Conservation (phyloP, 1,284 basidiomycete species). For the Boletus semigastroideus region DNA sequence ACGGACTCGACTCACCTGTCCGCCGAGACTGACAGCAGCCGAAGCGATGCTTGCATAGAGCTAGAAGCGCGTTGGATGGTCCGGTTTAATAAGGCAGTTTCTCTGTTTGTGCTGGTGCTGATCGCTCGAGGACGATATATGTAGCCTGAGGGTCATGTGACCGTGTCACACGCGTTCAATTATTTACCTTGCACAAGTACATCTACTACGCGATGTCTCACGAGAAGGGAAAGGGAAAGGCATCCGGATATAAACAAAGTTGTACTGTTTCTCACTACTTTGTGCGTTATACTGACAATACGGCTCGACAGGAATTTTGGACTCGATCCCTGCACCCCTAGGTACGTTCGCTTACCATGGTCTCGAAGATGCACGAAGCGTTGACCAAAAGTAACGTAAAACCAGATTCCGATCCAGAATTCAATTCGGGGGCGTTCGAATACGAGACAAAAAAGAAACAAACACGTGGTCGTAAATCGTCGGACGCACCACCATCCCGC, state of each 20-base stretch:
- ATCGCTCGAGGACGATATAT: too few relatives aligned
- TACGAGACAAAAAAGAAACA: conserved; percentile 37
- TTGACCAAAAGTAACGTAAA: conserved; percentile 17
- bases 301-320: conserved; percentile 15
- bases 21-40: conserved; percentile 42
- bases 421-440: conserved; percentile 44
- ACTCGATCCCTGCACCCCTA: conserved; percentile 32
- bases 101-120: too few relatives aligned
- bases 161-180: too few relatives aligned
- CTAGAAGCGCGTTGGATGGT: too few relatives aligned
- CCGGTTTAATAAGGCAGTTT: too few relatives aligned
- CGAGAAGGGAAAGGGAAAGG: conserved; percentile 16
- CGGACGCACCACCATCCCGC: conserved; percentile 14
- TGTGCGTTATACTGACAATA: conserved; percentile 2
- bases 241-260: conserved; percentile 25
- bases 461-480: conserved; percentile 19
- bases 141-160: too few relatives aligned
- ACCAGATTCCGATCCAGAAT: conserved; percentile 57
- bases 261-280: neutral
- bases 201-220: conserved; percentile 18
- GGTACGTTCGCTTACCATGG: conserved; percentile 11
- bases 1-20: conserved; percentile 36
- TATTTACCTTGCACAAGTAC: neutral
- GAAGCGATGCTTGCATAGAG: conserved; percentile 49
- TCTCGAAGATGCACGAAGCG: neutral